phyloP scores from a whole-genome alignment of 495 filamentous ascomycete genomes.

The Daldinia caldariorum region DNA sequence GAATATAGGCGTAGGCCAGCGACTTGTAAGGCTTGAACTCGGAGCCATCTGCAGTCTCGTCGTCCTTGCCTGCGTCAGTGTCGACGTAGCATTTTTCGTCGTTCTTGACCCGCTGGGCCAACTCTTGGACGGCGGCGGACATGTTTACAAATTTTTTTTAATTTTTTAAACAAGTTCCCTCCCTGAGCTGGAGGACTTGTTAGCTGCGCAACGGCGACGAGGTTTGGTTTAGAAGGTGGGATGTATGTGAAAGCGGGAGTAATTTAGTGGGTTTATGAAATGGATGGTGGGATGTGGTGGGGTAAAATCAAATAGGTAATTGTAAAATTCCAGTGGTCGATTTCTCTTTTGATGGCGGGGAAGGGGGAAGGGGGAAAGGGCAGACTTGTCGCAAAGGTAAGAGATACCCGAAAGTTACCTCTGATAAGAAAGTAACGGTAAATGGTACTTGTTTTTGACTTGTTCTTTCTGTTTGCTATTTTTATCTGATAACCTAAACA shows the following conservation, averaged over 20 bases:
- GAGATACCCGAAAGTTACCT: not conserved
- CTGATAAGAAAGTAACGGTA: not conserved
- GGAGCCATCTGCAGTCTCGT: slow-evolving; percentile 69
- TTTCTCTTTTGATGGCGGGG: slow-evolving; percentile 10
- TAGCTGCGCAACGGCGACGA: slow-evolving; percentile 5
- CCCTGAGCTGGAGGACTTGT: not conserved
- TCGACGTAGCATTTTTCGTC: slow-evolving; percentile 77
- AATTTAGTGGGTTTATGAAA: slow-evolving; percentile 23
- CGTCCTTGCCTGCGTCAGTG: slow-evolving; percentile 79
- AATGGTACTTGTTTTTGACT: slow-evolving; percentile 4
- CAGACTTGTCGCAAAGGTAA: not conserved
- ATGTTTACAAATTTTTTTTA: slow-evolving; percentile 43
- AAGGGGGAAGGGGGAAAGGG: slow-evolving; percentile 10
- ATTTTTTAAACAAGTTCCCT: slow-evolving; percentile 10
- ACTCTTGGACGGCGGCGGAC: slow-evolving; percentile 51
- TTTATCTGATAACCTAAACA: not conserved
- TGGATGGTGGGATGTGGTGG: slow-evolving; percentile 33
- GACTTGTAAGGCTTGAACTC: slow-evolving; percentile 82
- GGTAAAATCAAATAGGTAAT: slow-evolving; percentile 18
- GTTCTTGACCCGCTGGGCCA: slow-evolving; percentile 56
- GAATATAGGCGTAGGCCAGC: slow-evolving; percentile 77
- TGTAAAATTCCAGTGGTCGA: slow-evolving; percentile 18
- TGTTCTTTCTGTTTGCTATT: not conserved
- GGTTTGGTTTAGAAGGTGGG: slow-evolving; percentile 9
- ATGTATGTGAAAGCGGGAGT: slow-evolving; percentile 19